Evolutionary conservation across 2,329 filamentous ascomycete species (phyloP).

Genomic region (Fusarium sambucinum): DNA sequence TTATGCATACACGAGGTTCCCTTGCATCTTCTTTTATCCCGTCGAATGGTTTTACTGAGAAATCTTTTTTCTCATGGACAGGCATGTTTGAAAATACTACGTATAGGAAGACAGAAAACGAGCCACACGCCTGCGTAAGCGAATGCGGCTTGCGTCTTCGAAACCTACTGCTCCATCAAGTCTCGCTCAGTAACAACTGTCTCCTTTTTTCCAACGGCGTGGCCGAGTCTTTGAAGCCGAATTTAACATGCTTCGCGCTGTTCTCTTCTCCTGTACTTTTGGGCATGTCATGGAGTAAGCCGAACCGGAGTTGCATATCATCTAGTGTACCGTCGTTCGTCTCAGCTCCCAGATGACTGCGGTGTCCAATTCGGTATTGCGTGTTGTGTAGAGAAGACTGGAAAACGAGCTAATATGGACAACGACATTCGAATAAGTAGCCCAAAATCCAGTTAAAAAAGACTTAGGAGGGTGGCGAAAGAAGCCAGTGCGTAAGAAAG

Average conservation of each 20-base stretch:
- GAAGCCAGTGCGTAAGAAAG: no score
- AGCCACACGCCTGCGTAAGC: neutral
- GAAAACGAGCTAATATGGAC: no score
- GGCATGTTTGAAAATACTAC: neutral
- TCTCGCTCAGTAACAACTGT: neutral
- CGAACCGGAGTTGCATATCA: neutral
- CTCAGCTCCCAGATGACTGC: neutral
- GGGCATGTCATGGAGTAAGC: neutral
- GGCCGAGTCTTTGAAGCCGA: neutral
- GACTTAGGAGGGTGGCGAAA: no score
- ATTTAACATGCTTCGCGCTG: neutral
- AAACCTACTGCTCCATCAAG: neutral
- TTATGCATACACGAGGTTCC: constrained; percentile 2
- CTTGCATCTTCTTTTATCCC: neutral
- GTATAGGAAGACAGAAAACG: neutral
- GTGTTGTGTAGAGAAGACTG: no score
- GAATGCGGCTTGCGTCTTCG: neutral
- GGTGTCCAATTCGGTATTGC: no score
- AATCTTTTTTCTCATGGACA: neutral
- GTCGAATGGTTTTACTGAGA: neutral
- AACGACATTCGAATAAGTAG: no score
- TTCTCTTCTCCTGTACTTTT: neutral
- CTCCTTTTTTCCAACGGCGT: neutral
- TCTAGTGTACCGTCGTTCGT: neutral
- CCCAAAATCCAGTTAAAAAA: no score